Percentiles rank a stretch among this genome's conserved stretches.
These are phyloP conservation scores for Colletotrichum trifolii DNA, from an alignment of 2,329 filamentous ascomycete genomes.

Conservation along the genomic window DNA sequence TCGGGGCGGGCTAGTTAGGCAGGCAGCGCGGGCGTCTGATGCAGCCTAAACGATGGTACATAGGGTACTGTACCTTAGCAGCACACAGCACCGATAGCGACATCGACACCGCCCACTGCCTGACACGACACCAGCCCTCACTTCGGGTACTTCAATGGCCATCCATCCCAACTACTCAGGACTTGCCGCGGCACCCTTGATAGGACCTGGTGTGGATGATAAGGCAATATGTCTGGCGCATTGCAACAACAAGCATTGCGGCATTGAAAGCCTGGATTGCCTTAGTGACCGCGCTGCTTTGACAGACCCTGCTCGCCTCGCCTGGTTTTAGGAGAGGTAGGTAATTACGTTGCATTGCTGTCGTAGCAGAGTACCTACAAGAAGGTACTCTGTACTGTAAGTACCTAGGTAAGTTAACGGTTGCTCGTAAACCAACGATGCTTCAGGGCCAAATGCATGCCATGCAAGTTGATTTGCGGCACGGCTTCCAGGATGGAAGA, in stretches of 20 bases:
- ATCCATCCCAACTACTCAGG: conserved; percentile 27
- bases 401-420: background rate
- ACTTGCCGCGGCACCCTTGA: conserved; percentile 24
- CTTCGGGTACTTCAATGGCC: conserved; percentile 24
- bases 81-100: conserved; percentile 33
- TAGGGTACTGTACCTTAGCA: conserved; percentile 14
- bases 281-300: background rate
- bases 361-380: too few relatives aligned
- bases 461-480: conserved; percentile 16
- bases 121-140: background rate
- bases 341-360: too few relatives aligned
- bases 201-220: conserved; percentile 22
- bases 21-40: conserved; percentile 31
- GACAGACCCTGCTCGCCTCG: background rate
- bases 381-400: background rate
- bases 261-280: conserved; percentile 25
- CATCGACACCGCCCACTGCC: conserved; percentile 22
- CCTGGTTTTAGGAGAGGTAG: background rate
- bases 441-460: background rate
- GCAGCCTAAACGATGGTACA: conserved; percentile 16
- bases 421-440: background rate
- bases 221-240: conserved; percentile 26
- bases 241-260: conserved; percentile 6
- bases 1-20: conserved; percentile 25
- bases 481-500: background rate